Conservation (phyloP, 2,329 filamentous ascomycete species). For the Penicillium sp. region DNA sequence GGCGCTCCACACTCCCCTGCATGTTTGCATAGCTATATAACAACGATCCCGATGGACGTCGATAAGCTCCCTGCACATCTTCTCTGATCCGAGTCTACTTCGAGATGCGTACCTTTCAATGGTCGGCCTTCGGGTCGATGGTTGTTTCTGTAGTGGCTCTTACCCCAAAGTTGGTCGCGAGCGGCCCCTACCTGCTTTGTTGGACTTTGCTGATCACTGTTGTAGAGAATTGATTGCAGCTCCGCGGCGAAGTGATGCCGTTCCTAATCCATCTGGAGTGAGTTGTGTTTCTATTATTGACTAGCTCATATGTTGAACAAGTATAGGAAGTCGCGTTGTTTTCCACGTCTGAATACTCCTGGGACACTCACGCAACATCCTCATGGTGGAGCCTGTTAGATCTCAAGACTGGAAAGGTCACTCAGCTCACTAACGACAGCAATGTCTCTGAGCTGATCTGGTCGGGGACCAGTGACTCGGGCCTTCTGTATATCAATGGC, state of each 20-base stretch:
- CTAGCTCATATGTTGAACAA: not conserved
- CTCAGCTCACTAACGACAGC: conserved; percentile 64
- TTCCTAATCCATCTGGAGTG: conserved; percentile 44
- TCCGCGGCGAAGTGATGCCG: conserved; percentile 37
- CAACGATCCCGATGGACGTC: not conserved
- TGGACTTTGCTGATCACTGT: not conserved
- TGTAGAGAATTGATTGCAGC: conserved; percentile 39
- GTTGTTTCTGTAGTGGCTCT: conserved; percentile 26
- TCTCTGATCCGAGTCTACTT: conserved; percentile 6
- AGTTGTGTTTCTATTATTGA: conserved; percentile 13
- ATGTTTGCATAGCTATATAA: not conserved
- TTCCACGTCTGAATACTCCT: conserved; percentile 74
- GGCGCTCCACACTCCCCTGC: not conserved
- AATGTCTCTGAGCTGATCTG: conserved; percentile 72
- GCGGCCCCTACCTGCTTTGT: not conserved
- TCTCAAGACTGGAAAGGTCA: conserved; percentile 65
- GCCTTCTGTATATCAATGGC: conserved; percentile 58
- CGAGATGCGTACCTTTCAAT: conserved; percentile 28
- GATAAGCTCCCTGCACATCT: conserved; percentile 2
- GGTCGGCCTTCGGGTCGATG: conserved; percentile 26
- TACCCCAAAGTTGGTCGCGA: conserved; percentile 31
- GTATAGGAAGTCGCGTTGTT: conserved; percentile 48
- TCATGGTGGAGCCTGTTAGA: conserved; percentile 69
- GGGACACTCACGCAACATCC: conserved; percentile 68
- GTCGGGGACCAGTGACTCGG: conserved; percentile 67